These are phyloP conservation scores for Acer yangbiense DNA, from an alignment of 345 rosid genomes.

Conservation along the genomic window DNA sequence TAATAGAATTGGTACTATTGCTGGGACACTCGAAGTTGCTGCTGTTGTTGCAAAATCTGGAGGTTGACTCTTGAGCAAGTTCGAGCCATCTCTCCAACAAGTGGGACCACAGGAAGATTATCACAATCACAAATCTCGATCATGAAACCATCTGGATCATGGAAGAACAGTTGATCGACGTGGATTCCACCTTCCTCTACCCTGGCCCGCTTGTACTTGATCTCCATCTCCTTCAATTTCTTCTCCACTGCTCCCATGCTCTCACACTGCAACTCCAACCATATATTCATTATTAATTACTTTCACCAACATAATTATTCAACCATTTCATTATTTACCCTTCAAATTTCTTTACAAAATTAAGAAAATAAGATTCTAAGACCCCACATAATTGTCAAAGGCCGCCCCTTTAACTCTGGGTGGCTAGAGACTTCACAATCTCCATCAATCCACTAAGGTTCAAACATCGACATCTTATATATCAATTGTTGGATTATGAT, in stretches of 20 bases:
- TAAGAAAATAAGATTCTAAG: too few relatives aligned
- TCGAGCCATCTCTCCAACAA: slow-evolving; percentile 52
- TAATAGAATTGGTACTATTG: too few relatives aligned
- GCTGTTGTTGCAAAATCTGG: slow-evolving; percentile 34
- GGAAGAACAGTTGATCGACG: slow-evolving; percentile 87
- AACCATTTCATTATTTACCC: too few relatives aligned
- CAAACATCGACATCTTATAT: too few relatives aligned
- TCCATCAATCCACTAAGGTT: too few relatives aligned
- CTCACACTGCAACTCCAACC: slow-evolving; percentile 54
- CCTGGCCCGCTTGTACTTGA: slow-evolving; percentile 51
- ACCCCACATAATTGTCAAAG: not conserved
- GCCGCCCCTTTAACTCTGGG: too few relatives aligned
- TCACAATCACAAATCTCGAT: slow-evolving; percentile 93
- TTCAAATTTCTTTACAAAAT: too few relatives aligned
- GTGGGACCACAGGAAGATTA: slow-evolving; percentile 71
- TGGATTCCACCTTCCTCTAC: slow-evolving; percentile 87
- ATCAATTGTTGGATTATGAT: too few relatives aligned
- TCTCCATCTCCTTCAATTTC: slow-evolving; percentile 63
- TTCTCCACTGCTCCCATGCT: slow-evolving; percentile 81
- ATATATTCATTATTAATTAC: too few relatives aligned
- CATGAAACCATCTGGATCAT: slow-evolving; percentile 95
- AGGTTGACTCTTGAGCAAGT: slow-evolving; percentile 54
- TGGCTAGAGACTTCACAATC: too few relatives aligned
- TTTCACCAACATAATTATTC: not conserved
- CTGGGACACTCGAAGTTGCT: slow-evolving; percentile 27